A percentile compares a stretch with the other conserved stretches of the same genome.
phyloP scores from a whole-genome alignment of 768 basidiomycete genomes.

The Tylopilus sp. region DNA sequence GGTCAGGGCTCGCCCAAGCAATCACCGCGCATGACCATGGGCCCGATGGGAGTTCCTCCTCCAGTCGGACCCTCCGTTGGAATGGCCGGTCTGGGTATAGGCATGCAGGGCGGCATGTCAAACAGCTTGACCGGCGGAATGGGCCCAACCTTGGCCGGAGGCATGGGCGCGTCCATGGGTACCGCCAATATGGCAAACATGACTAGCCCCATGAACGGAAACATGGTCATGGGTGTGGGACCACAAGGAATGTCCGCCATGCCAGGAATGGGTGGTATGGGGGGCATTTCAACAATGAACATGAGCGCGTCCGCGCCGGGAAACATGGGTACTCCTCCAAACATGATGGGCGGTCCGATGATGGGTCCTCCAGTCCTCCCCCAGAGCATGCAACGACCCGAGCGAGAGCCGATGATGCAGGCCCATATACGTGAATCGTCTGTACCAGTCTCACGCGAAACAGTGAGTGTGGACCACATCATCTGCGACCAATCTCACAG shows the following conservation, averaged over 20 bases:
- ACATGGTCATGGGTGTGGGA: slow-evolving; percentile 15
- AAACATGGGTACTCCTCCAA: slow-evolving; percentile 20
- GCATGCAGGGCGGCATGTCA: slow-evolving; percentile 15
- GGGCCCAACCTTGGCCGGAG: slow-evolving; percentile 12
- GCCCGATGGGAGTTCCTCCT: slow-evolving; percentile 8
- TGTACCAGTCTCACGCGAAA: slow-evolving; percentile 24
- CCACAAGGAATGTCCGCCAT: slow-evolving; percentile 14
- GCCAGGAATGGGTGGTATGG: slow-evolving; percentile 13
- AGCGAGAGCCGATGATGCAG: slow-evolving; percentile 26
- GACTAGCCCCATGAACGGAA: slow-evolving; percentile 14
- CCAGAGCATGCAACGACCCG: slow-evolving; percentile 22
- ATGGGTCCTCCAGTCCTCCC: slow-evolving; percentile 40
- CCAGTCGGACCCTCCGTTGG: neutral
- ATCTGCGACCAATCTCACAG: slow-evolving; percentile 1
- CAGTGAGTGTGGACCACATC: slow-evolving; percentile 11
- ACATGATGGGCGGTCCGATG: slow-evolving; percentile 30
- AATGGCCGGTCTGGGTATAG: slow-evolving; percentile 11
- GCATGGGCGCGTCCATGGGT: slow-evolving; percentile 8
- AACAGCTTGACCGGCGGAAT: slow-evolving; percentile 16
- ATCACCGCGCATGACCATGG: slow-evolving; percentile 23
- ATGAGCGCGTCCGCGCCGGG: slow-evolving; percentile 14
- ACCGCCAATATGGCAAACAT: slow-evolving; percentile 4
- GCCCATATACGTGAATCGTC: slow-evolving; percentile 24
- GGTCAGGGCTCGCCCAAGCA: slow-evolving; percentile 29
- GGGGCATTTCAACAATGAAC: slow-evolving; percentile 21